Conservation (phyloP, 1,139 yeast species). For the Zygosaccharomyces sapae region DNA sequence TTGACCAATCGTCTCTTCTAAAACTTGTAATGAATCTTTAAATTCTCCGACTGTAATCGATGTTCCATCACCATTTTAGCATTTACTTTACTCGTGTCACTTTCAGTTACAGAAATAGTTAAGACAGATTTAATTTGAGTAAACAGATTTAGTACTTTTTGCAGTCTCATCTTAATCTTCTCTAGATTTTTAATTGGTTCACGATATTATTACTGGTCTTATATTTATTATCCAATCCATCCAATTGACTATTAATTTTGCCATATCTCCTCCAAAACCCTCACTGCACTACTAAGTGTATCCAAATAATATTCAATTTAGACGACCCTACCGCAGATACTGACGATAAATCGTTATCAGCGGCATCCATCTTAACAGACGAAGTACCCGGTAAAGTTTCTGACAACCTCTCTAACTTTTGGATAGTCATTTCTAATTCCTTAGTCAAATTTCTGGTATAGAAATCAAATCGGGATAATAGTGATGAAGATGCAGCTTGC, state of each 20-base stretch:
- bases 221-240: conserved; percentile 20
- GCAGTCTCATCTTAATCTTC: conserved; percentile 43
- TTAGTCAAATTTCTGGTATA: conserved; percentile 53
- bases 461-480: conserved; percentile 58
- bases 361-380: conserved; percentile 18
- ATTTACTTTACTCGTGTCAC: conserved; percentile 7
- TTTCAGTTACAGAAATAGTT: conserved; percentile 24
- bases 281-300: conserved; percentile 53
- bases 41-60: conserved; percentile 35
- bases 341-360: conserved; percentile 13
- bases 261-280: conserved; percentile 50
- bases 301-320: conserved; percentile 59
- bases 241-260: conserved; percentile 35
- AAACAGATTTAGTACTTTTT: conserved; percentile 45
- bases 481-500: conserved; percentile 39
- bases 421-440: conserved; percentile 48
- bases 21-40: conserved; percentile 40
- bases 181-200: conserved; percentile 44
- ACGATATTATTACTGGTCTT: conserved; percentile 34
- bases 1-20: conserved; percentile 43
- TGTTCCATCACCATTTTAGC: conserved; percentile 8
- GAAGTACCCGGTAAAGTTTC: conserved; percentile 31
- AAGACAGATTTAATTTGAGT: conserved; percentile 42
- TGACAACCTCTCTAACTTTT: conserved; percentile 40
- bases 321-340: conserved; percentile 39